Evolutionary conservation across 1,284 basidiomycete species (phyloP), one percentile per base, ranked within the genome.

Genomic region (Cutaneotrichosporon sp.): DNA sequence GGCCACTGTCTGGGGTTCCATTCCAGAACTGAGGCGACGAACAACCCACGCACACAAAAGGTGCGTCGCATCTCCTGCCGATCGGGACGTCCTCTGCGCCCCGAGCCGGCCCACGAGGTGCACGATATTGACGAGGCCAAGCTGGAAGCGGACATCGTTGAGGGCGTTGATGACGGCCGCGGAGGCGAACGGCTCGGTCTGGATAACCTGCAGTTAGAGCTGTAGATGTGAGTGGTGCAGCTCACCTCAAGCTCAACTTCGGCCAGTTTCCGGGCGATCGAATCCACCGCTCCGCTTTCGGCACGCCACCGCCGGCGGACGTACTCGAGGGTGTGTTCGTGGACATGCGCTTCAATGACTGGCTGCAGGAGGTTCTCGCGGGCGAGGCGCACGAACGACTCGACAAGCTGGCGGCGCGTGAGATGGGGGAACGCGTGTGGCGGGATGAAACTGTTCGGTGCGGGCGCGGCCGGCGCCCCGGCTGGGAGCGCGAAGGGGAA

Each of bases 211-310:
- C 5, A 67, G 56, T 74, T 69, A 66, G 30, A 22, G 13, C 40
- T 42, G 31, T 21, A 18, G 8, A 13, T 26, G 50, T 26, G 3
- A 16, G 11, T 30, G 13, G 14, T 5, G 60, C 4, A 32, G 65
- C 72, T 65, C 61, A 78, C 75, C 62, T 78, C 74, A 38, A 72
- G 70, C 46, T 72, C 74, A 9, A 74, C 63, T 86, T 78, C 74
- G 0, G 70, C 68, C 5, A 77, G 60, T 42, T 74, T 72, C 31
- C 59, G 67, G 5, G 69, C 66, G 22, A 76, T 70, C 18, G 60
- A 62, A 31, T 76, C 76, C 0, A 73, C 67, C 2, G 69, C 32
- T 51, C 55, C 58, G 13, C 65, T 64, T 8, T 50, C 61, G 7
- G 32, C 26, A 16, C 72, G 60, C 76, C 75, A 76, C 40, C 69